Conservation (phyloP, 306 rosid genomes). For the Cucurbita moschata region DNA sequence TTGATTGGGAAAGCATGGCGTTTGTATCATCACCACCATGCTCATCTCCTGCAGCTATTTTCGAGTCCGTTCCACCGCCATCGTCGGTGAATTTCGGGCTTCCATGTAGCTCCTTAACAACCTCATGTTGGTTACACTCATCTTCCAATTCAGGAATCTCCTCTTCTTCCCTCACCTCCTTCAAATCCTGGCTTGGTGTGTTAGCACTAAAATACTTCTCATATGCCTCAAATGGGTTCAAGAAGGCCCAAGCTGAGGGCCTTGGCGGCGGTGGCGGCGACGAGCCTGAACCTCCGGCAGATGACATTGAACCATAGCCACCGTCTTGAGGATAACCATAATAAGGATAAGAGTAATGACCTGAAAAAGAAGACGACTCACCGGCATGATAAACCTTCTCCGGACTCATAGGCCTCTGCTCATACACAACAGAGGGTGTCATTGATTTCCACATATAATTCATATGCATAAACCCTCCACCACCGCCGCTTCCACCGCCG, state of each 20-base stretch:
- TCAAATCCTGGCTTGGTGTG: constrained; percentile 66
- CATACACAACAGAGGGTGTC: constrained; percentile 48
- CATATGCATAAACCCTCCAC: constrained; percentile 32
- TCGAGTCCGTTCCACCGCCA: constrained; percentile 12
- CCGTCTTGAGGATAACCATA: constrained; percentile 27
- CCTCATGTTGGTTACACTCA: constrained; percentile 52
- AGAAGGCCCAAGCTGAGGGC: constrained; percentile 61
- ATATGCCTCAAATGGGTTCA: constrained; percentile 43
- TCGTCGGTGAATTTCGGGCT: constrained; percentile 34
- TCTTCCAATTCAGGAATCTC: constrained; percentile 98
- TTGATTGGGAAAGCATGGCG: constrained; percentile 23
- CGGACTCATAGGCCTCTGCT: constrained; percentile 44
- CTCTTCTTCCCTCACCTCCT: constrained; percentile 75
- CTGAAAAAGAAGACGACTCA: constrained; percentile 51
- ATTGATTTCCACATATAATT: constrained; percentile 54
- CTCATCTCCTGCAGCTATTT: constrained; percentile 12
- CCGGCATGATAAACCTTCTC: constrained; percentile 35
- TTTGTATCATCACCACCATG: constrained; percentile 8
- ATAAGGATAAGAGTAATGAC: constrained; percentile 10
- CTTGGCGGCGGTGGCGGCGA: constrained; percentile 40
- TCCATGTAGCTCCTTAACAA: constrained; percentile 70
- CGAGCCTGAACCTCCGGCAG: constrained; percentile 16
- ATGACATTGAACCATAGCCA: constrained; percentile 23
- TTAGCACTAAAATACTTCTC: constrained; percentile 33
- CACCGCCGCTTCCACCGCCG: not conserved